These are phyloP conservation scores for Claviceps capensis DNA, from an alignment of 2,329 filamentous ascomycete genomes.

Conservation along the genomic window DNA sequence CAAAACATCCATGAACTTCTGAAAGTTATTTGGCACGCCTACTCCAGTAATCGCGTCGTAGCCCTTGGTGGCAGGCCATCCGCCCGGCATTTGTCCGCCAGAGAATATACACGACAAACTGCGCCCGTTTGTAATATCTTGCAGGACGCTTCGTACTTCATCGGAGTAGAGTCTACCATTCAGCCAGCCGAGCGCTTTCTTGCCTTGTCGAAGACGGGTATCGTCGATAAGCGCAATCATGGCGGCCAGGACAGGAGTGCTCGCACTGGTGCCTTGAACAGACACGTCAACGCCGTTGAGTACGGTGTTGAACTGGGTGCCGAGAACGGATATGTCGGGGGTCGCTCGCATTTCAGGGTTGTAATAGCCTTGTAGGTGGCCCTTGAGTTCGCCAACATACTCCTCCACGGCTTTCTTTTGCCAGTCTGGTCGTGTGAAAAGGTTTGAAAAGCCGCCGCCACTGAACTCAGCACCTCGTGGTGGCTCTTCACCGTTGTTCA, in stretches of 20 bases:
- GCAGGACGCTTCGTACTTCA: constrained; percentile 21
- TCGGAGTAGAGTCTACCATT: constrained; percentile 34
- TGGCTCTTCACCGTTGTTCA: constrained; percentile 22
- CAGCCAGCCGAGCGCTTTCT: constrained; percentile 37
- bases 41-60: constrained; percentile 38
- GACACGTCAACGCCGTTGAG: constrained; percentile 13
- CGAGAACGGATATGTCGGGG: constrained; percentile 40
- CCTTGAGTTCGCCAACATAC: constrained; percentile 27
- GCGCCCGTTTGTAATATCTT: constrained; percentile 27
- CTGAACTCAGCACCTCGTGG: constrained; percentile 31
- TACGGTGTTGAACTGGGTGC: constrained; percentile 38
- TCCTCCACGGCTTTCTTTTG: constrained; percentile 26
- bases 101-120: constrained; percentile 26
- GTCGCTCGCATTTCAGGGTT: constrained; percentile 31
- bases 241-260: constrained; percentile 39
- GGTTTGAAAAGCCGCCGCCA: constrained; percentile 38
- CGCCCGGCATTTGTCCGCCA: constrained; percentile 19
- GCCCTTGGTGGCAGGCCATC: constrained; percentile 31
- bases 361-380: constrained; percentile 30
- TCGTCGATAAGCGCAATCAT: constrained; percentile 43
- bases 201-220: constrained; percentile 32
- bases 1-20: constrained; percentile 21
- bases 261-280: constrained; percentile 34
- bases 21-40: constrained; percentile 31
- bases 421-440: constrained; percentile 32